Percentiles rank a stretch among this genome's conserved stretches.
phyloP scores from a whole-genome alignment of 441 rosid genomes.

The Macaranga tanarius region DNA sequence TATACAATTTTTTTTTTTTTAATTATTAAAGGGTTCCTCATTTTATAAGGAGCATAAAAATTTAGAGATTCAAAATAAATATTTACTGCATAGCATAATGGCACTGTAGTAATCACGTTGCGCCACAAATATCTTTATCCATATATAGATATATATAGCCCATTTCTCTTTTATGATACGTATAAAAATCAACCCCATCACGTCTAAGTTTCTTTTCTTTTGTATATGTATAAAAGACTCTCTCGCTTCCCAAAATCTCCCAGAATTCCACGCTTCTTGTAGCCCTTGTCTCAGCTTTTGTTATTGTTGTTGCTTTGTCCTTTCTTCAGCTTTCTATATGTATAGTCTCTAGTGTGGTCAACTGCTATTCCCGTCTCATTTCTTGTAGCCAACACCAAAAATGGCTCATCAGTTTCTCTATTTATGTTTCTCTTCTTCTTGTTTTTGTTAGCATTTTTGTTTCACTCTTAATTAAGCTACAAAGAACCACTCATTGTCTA shows the following conservation, averaged over 20 bases:
- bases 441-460: too few relatives aligned
- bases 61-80: too few relatives aligned
- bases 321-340: not conserved
- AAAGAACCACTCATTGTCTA: not conserved
- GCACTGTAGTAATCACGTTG: too few relatives aligned
- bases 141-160: too few relatives aligned
- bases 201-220: too few relatives aligned
- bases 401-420: not conserved
- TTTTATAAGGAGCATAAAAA: too few relatives aligned
- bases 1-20: too few relatives aligned
- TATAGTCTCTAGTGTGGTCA: not conserved
- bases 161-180: too few relatives aligned
- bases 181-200: too few relatives aligned
- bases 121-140: too few relatives aligned
- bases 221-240: not conserved
- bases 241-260: not conserved
- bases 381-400: not conserved
- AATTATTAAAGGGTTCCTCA: too few relatives aligned
- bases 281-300: not conserved
- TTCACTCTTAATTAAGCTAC: not conserved
- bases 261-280: constrained; percentile 15
- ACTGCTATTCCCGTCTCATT: not conserved
- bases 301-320: not conserved
- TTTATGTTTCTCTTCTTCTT: not conserved
- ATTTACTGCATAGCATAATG: too few relatives aligned